Conservation (phyloP, 371 early-diverging fungal species). For the Mucor irregularis region DNA sequence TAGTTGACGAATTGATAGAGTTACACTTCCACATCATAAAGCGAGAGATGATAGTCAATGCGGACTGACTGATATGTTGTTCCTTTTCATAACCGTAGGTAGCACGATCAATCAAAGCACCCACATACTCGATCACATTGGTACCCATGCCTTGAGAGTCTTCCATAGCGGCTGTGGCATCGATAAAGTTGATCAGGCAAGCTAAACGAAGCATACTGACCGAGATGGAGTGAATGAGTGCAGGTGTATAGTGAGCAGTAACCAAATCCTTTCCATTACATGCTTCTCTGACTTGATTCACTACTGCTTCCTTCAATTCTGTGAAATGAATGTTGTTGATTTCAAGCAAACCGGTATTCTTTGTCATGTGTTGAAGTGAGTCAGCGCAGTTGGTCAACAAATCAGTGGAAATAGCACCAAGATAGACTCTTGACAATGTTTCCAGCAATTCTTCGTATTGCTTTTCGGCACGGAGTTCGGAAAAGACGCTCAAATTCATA, state of each 20-base stretch:
- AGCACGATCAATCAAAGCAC: constrained; percentile 36
- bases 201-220: constrained; percentile 44
- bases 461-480: constrained; percentile 66
- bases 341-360: constrained; percentile 36
- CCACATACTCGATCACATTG: constrained; percentile 29
- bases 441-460: constrained; percentile 65
- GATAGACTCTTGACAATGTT: constrained; percentile 55
- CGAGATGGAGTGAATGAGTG: constrained; percentile 45
- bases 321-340: constrained; percentile 37
- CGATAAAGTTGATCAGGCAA: constrained; percentile 33
- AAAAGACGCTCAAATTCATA: constrained; percentile 63
- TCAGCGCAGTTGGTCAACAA: constrained; percentile 33
- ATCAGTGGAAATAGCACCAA: constrained; percentile 48
- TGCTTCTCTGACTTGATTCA: constrained; percentile 44
- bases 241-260: constrained; percentile 33
- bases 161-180: constrained; percentile 40
- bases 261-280: constrained; percentile 49
- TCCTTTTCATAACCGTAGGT: constrained; percentile 34
- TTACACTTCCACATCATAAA: constrained; percentile 48
- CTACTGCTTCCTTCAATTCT: constrained; percentile 40
- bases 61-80: constrained; percentile 30
- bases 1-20: constrained; percentile 10
- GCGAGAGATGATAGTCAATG: constrained; percentile 40
- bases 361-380: constrained; percentile 45
- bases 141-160: constrained; percentile 37